These are phyloP conservation scores for Limnanthes douglasii DNA, from an alignment of 345 rosid genomes.

Conservation along the genomic window DNA sequence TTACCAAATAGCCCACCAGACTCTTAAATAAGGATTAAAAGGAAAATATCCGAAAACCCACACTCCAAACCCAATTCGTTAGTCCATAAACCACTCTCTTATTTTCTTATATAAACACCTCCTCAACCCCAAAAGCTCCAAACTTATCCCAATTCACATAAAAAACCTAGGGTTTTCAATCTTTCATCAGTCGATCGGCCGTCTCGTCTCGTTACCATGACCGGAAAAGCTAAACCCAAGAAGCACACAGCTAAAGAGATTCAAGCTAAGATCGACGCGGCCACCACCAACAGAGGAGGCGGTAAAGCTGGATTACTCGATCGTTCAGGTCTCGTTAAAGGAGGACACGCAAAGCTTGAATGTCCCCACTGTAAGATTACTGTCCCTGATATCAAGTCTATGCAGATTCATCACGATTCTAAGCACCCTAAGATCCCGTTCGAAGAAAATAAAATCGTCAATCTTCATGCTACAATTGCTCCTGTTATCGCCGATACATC, in stretches of 20 bases:
- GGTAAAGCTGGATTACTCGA: slow-evolving; percentile 84
- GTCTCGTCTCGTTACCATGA: no score
- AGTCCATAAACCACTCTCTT: no score
- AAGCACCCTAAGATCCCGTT: slow-evolving; percentile 70
- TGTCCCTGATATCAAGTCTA: slow-evolving; percentile 61
- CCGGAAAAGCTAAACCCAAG: slow-evolving; percentile 98
- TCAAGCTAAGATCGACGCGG: slow-evolving; percentile 75
- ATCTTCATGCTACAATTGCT: slow-evolving; percentile 27
- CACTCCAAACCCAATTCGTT: no score
- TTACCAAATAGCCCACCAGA: no score
- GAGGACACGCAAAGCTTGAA: slow-evolving; percentile 89
- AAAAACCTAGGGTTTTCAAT: no score
- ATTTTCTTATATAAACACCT: no score
- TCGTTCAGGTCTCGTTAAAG: slow-evolving; percentile 52
- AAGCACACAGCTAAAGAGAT: slow-evolving; percentile 98
- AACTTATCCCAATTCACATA: no score
- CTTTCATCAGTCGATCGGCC: no score
- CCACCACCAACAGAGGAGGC: slow-evolving; percentile 84
- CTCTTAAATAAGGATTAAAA: no score
- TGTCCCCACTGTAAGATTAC: slow-evolving; percentile 84
- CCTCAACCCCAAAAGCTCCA: no score
- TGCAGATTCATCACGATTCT: slow-evolving; percentile 94
- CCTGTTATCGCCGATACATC: slow-evolving; percentile 14
- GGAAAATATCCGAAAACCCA: no score
- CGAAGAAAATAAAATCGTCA: slow-evolving; percentile 49